These are phyloP conservation scores for Neonothopanus nambi DNA, from an alignment of 1,284 basidiomycete species.

Conservation along the genomic window DNA sequence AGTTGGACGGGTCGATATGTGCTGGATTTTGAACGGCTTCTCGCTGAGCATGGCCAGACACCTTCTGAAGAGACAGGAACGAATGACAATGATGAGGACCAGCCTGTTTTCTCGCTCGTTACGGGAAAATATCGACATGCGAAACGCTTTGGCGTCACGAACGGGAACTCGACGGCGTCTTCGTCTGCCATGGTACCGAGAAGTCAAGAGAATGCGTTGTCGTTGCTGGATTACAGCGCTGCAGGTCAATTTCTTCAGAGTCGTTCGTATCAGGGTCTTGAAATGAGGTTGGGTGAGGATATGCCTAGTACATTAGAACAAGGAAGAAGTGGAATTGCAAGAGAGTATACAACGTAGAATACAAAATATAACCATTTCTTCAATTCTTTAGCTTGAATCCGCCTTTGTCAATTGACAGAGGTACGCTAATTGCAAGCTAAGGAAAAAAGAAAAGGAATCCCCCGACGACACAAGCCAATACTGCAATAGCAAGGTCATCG, in stretches of 20 bases:
- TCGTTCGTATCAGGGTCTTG: constrained; percentile 83
- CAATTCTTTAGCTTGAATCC: too few relatives aligned
- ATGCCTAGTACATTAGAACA: constrained; percentile 83
- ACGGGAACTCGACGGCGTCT: constrained; percentile 30
- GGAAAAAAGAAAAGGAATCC: not conserved
- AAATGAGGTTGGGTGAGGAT: constrained; percentile 78
- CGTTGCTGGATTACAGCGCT: constrained; percentile 64
- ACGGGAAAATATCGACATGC: constrained; percentile 86
- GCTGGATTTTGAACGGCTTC: constrained; percentile 75
- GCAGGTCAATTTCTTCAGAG: constrained; percentile 74
- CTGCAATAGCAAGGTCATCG: constrained; percentile 4
- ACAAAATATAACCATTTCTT: not conserved
- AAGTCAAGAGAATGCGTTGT: constrained; percentile 57
- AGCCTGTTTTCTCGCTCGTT: constrained; percentile 81
- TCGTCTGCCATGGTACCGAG: constrained; percentile 57
- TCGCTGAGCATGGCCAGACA: constrained; percentile 11
- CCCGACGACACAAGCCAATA: constrained; percentile 4
- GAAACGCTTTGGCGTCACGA: constrained; percentile 56
- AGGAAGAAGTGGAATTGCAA: constrained; percentile 87
- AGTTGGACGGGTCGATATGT: constrained; percentile 83
- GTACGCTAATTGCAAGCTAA: not conserved
- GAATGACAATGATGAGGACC: constrained; percentile 26
- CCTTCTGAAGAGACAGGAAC: not conserved
- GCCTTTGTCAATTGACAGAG: too few relatives aligned
- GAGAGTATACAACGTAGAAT: constrained; percentile 59